Conservation (phyloP, 1,284 basidiomycete genomes). For the Takashimella tepidaria region DNA sequence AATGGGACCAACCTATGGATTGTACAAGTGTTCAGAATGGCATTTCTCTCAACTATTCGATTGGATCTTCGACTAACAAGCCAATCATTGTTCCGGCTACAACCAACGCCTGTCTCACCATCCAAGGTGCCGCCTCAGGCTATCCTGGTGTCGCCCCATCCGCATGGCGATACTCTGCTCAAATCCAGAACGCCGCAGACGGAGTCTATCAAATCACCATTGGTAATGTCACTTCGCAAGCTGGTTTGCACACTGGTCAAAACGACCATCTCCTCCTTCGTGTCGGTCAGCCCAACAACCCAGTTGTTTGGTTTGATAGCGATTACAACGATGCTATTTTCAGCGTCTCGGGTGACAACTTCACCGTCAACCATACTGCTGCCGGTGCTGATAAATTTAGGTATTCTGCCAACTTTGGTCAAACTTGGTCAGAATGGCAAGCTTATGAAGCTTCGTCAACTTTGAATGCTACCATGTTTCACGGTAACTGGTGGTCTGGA, state of each 20-base stretch:
- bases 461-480: slow-evolving; percentile 59
- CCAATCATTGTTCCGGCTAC: slow-evolving; percentile 54
- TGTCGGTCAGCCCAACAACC: slow-evolving; percentile 67
- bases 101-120: slow-evolving; percentile 44
- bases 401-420: slow-evolving; percentile 79
- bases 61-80: slow-evolving; percentile 54
- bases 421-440: slow-evolving; percentile 73
- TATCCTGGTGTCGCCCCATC: slow-evolving; percentile 56
- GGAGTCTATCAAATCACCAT: slow-evolving; percentile 16
- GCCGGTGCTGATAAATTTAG: slow-evolving; percentile 80
- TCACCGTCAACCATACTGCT: slow-evolving; percentile 72
- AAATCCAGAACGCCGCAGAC: slow-evolving; percentile 55
- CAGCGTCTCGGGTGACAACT: slow-evolving; percentile 57
- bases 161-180: slow-evolving; percentile 66
- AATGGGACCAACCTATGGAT: slow-evolving; percentile 72
- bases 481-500: slow-evolving; percentile 70
- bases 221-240: slow-evolving; percentile 53
- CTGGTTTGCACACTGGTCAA: slow-evolving; percentile 33
- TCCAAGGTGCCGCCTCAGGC: slow-evolving; percentile 50
- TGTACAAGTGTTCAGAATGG: slow-evolving; percentile 61
- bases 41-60: slow-evolving; percentile 62
- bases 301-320: slow-evolving; percentile 69
- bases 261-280: slow-evolving; percentile 71
- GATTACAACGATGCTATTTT: slow-evolving; percentile 66
- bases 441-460: slow-evolving; percentile 67